Percentiles rank a stretch among this genome's conserved stretches.
Evolutionary conservation across 768 basidiomycete species (phyloP).

Genomic region (Sutorius australiensis): DNA sequence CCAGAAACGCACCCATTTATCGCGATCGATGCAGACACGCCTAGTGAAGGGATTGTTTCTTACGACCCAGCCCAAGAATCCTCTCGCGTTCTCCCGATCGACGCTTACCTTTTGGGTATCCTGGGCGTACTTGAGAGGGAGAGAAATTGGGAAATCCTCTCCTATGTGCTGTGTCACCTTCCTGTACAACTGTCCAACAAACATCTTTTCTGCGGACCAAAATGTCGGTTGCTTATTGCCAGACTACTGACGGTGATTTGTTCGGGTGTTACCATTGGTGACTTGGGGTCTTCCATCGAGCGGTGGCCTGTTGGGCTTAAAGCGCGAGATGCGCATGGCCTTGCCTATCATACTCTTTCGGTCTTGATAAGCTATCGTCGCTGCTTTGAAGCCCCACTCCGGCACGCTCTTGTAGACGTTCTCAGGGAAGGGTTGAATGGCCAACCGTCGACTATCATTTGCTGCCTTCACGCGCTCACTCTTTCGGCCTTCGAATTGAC

Average conservation of each 20-base stretch:
- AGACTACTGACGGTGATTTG: conserved; percentile 66
- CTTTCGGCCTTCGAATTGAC: conserved; percentile 86
- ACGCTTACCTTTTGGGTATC: conserved; percentile 64
- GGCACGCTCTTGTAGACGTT: conserved; percentile 69
- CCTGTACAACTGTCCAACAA: conserved; percentile 93
- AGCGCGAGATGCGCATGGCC: conserved; percentile 77
- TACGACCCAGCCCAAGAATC: conserved; percentile 52
- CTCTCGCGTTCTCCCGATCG: conserved; percentile 61
- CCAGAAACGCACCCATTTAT: conserved; percentile 64
- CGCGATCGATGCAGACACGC: conserved; percentile 51
- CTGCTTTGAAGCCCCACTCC: conserved; percentile 66
- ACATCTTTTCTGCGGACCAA: conserved; percentile 92
- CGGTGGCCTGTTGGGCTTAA: conserved; percentile 62
- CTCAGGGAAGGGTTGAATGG: conserved; percentile 68
- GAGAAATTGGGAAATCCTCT: conserved; percentile 88
- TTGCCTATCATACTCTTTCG: conserved; percentile 83
- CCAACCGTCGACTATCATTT: conserved; percentile 74
- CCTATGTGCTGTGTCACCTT: conserved; percentile 87
- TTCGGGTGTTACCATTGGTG: conserved; percentile 54
- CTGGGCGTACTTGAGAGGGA: conserved; percentile 67
- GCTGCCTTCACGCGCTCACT: conserved; percentile 85
- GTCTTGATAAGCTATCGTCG: conserved; percentile 84
- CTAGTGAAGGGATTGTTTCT: conserved; percentile 65
- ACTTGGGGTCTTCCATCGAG: conserved; percentile 54
- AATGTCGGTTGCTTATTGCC: conserved; percentile 59